Conservation (phyloP, 306 rosid species). For the Hippophae tibetana region DNA sequence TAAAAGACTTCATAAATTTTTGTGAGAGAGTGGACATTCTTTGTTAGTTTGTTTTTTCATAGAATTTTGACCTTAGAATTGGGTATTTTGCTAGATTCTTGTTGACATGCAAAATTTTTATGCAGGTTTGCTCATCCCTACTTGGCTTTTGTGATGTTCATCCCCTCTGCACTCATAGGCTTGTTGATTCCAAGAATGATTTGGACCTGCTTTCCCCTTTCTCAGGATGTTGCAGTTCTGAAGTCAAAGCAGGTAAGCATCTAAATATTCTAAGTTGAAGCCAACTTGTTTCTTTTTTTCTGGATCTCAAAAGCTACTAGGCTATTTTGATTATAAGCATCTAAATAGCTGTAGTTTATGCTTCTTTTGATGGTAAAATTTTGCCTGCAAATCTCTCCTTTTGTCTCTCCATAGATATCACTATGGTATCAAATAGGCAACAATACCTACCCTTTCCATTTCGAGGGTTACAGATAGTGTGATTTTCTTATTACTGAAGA, state of each 20-base stretch:
- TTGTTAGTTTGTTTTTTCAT: constrained; percentile 4
- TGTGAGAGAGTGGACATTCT: not conserved
- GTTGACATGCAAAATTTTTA: constrained; percentile 25
- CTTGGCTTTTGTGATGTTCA: constrained; percentile 87
- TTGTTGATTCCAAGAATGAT: constrained; percentile 63
- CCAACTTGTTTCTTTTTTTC: not conserved
- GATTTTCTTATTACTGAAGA: too few relatives aligned
- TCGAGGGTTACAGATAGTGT: too few relatives aligned
- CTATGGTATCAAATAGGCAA: not conserved
- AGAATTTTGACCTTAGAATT: constrained; percentile 1
- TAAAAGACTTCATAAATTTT: too few relatives aligned
- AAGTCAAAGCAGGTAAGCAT: constrained; percentile 62
- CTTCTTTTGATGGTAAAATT: not conserved
- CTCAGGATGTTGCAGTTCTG: constrained; percentile 48
- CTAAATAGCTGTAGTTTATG: not conserved
- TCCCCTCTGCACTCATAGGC: constrained; percentile 77
- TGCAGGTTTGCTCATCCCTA: constrained; percentile 87
- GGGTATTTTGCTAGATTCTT: constrained; percentile 20
- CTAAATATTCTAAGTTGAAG: not conserved
- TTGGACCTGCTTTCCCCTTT: constrained; percentile 55
- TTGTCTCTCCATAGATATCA: too few relatives aligned
- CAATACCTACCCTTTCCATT: not conserved
- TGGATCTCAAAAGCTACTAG: not conserved
- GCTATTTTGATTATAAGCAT: not conserved
- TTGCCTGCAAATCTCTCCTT: not conserved